Evolutionary conservation across 2,329 filamentous ascomycete species (phyloP).

Genomic region (Diplodia sapinea): DNA sequence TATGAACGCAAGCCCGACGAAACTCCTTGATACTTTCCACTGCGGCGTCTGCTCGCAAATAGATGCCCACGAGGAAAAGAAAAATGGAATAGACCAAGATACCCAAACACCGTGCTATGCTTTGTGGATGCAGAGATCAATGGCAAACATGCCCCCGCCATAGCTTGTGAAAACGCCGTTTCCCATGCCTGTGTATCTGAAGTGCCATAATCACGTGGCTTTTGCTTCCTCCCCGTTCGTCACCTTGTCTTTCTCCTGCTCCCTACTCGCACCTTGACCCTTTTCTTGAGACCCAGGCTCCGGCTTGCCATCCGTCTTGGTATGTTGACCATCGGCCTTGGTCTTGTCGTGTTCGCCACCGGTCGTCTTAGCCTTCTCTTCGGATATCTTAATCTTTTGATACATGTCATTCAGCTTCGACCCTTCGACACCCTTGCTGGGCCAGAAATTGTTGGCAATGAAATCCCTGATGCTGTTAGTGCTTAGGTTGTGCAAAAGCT

Average conservation of each 20-base stretch:
- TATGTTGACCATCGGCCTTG: constrained; percentile 1
- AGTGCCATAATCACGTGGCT: constrained; percentile 21
- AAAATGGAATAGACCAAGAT: constrained; percentile 13
- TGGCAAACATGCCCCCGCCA: constrained; percentile 27
- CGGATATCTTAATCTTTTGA: constrained; percentile 34
- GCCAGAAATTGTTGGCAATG: constrained; percentile 48
- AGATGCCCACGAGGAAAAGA: constrained; percentile 1
- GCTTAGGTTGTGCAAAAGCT: neutral
- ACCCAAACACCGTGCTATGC: constrained; percentile 31
- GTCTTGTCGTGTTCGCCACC: constrained; percentile 14
- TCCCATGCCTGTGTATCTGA: constrained; percentile 22
- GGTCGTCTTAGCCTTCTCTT: constrained; percentile 10
- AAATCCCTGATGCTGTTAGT: constrained; percentile 44
- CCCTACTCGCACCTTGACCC: constrained; percentile 31
- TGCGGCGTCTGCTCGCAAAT: neutral
- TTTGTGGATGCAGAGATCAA: constrained; percentile 29
- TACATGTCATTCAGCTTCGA: constrained; percentile 47
- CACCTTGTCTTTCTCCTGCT: constrained; percentile 26
- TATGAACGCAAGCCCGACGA: constrained; percentile 8
- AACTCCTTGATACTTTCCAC: constrained; percentile 5
- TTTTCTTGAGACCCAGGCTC: neutral
- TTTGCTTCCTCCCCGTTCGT: constrained; percentile 27
- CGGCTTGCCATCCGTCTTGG: constrained; percentile 24
- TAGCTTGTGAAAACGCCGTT: constrained; percentile 31
- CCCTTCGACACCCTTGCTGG: constrained; percentile 40